phyloP scores from a whole-genome alignment of 2,329 filamentous ascomycete genomes.

The Scleromitrula shiraiana region DNA sequence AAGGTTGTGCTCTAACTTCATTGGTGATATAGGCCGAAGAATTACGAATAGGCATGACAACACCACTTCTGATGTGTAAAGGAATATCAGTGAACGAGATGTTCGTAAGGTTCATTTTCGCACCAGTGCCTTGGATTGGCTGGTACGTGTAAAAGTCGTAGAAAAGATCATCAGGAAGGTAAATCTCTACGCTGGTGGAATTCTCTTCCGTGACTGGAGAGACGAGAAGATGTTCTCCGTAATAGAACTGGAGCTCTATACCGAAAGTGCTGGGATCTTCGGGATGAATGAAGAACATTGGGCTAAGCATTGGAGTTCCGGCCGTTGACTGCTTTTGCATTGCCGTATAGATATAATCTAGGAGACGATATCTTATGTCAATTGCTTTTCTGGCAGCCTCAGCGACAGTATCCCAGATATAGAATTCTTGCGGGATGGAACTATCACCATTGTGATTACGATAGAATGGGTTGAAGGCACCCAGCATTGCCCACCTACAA shows the following conservation, averaged over 20 bases:
- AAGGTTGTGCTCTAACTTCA: no score
- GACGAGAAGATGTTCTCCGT: slow-evolving; percentile 58
- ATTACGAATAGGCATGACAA: no score
- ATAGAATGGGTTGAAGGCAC: slow-evolving; percentile 72
- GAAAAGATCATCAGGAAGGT: no score
- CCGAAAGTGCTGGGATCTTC: slow-evolving; percentile 58
- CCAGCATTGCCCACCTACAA: slow-evolving; percentile 66
- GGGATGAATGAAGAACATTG: slow-evolving; percentile 67
- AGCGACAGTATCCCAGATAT: slow-evolving; percentile 58
- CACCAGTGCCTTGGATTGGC: no score
- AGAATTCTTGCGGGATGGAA: slow-evolving; percentile 61
- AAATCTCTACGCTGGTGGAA: slow-evolving; percentile 47
- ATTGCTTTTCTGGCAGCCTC: slow-evolving; percentile 59
- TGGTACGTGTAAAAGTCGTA: no score
- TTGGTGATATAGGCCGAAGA: no score
- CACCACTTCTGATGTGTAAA: no score
- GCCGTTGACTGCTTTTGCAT: slow-evolving; percentile 58
- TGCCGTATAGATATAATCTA: slow-evolving; percentile 71
- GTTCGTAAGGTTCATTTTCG: no score
- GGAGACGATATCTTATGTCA: slow-evolving; percentile 59
- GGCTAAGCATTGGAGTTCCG: slow-evolving; percentile 64
- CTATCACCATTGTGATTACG: slow-evolving; percentile 64
- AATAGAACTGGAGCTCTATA: slow-evolving; percentile 65
- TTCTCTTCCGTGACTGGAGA: slow-evolving; percentile 59
- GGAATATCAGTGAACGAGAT: no score